Evolutionary conservation across 2,329 filamentous ascomycete genomes (phyloP).

Genomic region (Colletotrichum phormii): DNA sequence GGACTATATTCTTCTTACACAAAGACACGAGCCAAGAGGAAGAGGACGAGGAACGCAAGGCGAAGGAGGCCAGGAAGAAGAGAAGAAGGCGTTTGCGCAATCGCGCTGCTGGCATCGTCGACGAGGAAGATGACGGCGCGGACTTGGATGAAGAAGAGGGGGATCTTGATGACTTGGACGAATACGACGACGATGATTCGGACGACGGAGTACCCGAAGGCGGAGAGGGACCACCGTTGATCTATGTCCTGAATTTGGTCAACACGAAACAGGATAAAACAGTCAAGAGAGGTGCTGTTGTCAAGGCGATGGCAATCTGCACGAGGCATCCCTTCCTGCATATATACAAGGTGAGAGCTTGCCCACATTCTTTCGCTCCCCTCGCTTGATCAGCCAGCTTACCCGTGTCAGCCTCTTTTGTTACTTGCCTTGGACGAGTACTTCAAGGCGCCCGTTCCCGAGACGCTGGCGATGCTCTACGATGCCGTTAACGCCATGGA

Average conservation of each 20-base stretch:
- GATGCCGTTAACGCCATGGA: constrained; percentile 97
- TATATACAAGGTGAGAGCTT: constrained; percentile 86
- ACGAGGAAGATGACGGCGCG: constrained; percentile 62
- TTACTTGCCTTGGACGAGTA: constrained; percentile 95
- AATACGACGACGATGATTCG: constrained; percentile 65
- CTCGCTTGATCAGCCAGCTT: background rate
- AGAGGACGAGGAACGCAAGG: constrained; percentile 77
- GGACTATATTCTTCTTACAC: constrained; percentile 99
- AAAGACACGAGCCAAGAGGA: constrained; percentile 90
- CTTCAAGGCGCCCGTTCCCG: constrained; percentile 89
- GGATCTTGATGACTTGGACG: constrained; percentile 56
- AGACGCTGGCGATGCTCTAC: constrained; percentile 90
- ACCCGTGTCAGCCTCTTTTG: constrained; percentile 76
- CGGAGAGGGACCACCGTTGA: constrained; percentile 87
- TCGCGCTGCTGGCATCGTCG: constrained; percentile 59
- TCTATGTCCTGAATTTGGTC: constrained; percentile 97
- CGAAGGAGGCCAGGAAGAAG: constrained; percentile 64
- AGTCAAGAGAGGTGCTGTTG: constrained; percentile 91
- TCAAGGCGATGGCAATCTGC: constrained; percentile 99
- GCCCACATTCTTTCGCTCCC: background rate
- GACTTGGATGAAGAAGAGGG: constrained; percentile 56
- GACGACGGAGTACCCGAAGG: constrained; percentile 74
- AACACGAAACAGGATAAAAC: constrained; percentile 98
- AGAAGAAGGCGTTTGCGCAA: constrained; percentile 65
- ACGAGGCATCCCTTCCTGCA: constrained; percentile 97